phyloP scores from a whole-genome alignment of 2,329 filamentous ascomycete species.

The Lachnellula hyalina region DNA sequence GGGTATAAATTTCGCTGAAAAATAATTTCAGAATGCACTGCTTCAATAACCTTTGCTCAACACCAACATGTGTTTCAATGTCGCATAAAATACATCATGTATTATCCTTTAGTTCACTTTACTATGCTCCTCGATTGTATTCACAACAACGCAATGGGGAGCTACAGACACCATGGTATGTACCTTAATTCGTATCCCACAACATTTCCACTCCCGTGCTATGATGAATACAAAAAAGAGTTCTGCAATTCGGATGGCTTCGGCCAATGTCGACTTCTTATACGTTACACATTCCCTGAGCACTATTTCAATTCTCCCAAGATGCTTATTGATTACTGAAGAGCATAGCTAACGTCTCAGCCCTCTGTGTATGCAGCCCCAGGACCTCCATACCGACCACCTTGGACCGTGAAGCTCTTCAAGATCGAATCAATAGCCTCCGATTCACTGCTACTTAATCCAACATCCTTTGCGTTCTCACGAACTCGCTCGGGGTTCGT shows the following conservation, averaged over 20 bases:
- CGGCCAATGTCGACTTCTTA: constrained; percentile 24
- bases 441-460: constrained; percentile 47
- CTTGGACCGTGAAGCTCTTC: constrained; percentile 42
- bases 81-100: no score
- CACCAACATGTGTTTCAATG: no score
- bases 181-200: neutral
- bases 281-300: constrained; percentile 30
- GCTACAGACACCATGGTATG: neutral
- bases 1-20: neutral
- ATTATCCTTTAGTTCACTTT: no score
- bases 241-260: constrained; percentile 31
- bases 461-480: constrained; percentile 53
- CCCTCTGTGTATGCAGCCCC: constrained; percentile 7
- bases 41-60: no score
- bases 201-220: neutral
- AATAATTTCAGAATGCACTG: no score
- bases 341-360: constrained; percentile 8
- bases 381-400: constrained; percentile 40
- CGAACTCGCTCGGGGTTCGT: constrained; percentile 48
- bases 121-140: no score
- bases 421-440: constrained; percentile 45
- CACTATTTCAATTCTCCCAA: constrained; percentile 4
- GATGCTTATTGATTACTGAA: neutral
- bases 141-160: neutral
- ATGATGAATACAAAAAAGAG: constrained; percentile 27